Conservation (phyloP, 805 yeast genomes). For the Candida qinlingensis region DNA sequence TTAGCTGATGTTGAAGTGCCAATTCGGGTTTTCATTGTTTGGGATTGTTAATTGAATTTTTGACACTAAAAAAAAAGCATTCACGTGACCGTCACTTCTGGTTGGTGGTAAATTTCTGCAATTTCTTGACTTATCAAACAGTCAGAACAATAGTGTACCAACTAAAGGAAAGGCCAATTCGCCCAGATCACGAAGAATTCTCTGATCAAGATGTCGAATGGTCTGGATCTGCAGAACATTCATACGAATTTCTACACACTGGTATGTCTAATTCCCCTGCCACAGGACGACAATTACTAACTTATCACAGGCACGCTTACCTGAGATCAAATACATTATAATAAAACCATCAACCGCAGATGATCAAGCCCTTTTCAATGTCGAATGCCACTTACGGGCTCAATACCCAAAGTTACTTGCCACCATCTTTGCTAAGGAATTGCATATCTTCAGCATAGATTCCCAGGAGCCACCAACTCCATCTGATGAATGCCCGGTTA, state of each 20-base stretch:
- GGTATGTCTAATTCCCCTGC: conserved; percentile 11
- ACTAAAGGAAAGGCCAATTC: too few relatives aligned
- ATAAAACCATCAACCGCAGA: conserved; percentile 19
- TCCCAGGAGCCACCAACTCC: conserved; percentile 30
- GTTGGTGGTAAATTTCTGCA: too few relatives aligned
- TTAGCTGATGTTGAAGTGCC: too few relatives aligned
- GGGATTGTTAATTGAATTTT: too few relatives aligned
- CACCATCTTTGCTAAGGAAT: conserved; percentile 34
- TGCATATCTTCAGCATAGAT: conserved; percentile 40
- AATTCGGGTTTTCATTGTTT: too few relatives aligned
- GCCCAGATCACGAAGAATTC: too few relatives aligned
- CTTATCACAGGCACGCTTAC: conserved; percentile 5
- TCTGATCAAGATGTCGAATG: not conserved
- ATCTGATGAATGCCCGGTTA: conserved; percentile 15
- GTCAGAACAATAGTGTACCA: too few relatives aligned
- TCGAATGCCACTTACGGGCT: conserved; percentile 34
- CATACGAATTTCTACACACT: conserved; percentile 20
- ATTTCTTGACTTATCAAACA: too few relatives aligned
- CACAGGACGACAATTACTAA: not conserved
- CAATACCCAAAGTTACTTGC: conserved; percentile 32
- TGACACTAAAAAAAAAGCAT: too few relatives aligned
- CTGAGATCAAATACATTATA: conserved; percentile 17
- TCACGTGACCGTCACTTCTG: too few relatives aligned
- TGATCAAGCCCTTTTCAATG: conserved; percentile 37
- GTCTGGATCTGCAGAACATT: conserved; percentile 14